A percentile compares a stretch with the other conserved stretches of the same genome.
Evolutionary conservation across 1,284 basidiomycete species (phyloP).

Genomic region (Vanrija sp.): DNA sequence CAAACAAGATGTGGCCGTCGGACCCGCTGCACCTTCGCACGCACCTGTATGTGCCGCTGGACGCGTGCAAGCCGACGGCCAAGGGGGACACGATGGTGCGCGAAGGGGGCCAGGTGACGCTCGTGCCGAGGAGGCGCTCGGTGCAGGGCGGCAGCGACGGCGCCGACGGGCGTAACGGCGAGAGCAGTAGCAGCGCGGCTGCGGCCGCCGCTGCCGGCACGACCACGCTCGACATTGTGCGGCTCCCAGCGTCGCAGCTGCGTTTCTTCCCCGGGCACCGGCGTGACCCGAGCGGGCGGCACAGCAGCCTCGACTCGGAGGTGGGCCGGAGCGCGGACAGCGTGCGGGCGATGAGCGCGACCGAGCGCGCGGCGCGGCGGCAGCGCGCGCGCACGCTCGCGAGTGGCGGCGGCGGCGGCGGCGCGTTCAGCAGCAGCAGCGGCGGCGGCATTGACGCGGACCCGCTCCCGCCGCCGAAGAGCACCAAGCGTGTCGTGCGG

Average conservation of each 20-base stretch:
- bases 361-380: neutral
- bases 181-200: neutral
- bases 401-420: neutral
- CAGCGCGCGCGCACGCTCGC: neutral
- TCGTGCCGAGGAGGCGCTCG: slow-evolving; percentile 21
- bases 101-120: slow-evolving; percentile 38
- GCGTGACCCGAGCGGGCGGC: slow-evolving; percentile 4
- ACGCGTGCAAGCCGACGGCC: slow-evolving; percentile 45
- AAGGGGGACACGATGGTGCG: slow-evolving; percentile 37
- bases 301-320: slow-evolving; percentile 20
- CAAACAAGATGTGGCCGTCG: slow-evolving; percentile 85
- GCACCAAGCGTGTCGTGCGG: slow-evolving; percentile 7
- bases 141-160: slow-evolving; percentile 3
- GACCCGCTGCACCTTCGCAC: slow-evolving; percentile 83
- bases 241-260: slow-evolving; percentile 44
- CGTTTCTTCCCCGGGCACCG: slow-evolving; percentile 40
- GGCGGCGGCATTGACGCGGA: too few relatives aligned
- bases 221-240: slow-evolving; percentile 35
- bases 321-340: neutral
- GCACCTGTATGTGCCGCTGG: slow-evolving; percentile 70
- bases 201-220: slow-evolving; percentile 1
- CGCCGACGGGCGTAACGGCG: neutral
- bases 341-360: slow-evolving; percentile 1
- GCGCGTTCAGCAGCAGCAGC: neutral
- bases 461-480: neutral